Conservation (phyloP, 306 rosid species). For the Glycine tomentella region DNA sequence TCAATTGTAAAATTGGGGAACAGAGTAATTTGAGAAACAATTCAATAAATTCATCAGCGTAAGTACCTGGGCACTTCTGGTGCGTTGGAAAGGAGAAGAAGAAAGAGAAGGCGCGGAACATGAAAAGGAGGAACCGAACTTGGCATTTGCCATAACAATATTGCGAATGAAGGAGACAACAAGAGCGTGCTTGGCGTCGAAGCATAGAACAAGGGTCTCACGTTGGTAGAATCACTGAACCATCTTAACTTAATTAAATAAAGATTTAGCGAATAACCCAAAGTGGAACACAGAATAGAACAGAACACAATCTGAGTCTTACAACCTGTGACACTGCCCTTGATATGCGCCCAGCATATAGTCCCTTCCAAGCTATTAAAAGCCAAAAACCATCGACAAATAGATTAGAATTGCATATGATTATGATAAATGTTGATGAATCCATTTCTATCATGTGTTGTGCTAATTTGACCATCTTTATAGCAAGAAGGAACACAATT, state of each 20-base stretch:
- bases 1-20: not conserved
- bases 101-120: conserved; percentile 59
- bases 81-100: conserved; percentile 60
- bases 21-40: not conserved
- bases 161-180: conserved; percentile 14
- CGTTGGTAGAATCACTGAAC: not conserved
- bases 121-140: conserved; percentile 65
- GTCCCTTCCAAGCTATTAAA: too few relatives aligned
- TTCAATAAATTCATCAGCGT: not conserved
- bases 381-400: too few relatives aligned
- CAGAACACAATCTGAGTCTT: not conserved
- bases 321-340: not conserved
- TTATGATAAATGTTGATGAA: too few relatives aligned
- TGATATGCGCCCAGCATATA: too few relatives aligned
- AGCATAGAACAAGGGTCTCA: not conserved
- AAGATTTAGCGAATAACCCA: not conserved
- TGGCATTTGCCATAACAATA: conserved; percentile 55
- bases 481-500: too few relatives aligned
- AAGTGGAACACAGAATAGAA: not conserved
- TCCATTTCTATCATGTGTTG: too few relatives aligned
- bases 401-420: too few relatives aligned
- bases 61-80: conserved; percentile 59
- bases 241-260: not conserved
- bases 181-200: not conserved
- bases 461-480: too few relatives aligned